phyloP scores from a whole-genome alignment of 2,329 filamentous ascomycete species.

The Trichoderma sp. region DNA sequence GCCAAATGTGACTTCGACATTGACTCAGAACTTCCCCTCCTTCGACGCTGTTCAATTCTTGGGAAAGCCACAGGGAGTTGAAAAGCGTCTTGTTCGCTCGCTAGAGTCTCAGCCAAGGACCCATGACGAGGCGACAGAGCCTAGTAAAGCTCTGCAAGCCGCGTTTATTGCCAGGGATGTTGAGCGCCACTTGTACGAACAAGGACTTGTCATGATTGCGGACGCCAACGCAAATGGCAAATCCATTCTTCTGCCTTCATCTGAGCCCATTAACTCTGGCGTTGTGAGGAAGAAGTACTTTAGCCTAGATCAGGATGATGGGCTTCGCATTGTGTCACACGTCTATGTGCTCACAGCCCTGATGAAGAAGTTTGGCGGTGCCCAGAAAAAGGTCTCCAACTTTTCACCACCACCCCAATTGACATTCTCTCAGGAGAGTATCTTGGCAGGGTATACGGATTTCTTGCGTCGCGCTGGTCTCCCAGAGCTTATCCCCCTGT shows the following conservation, averaged over 20 bases:
- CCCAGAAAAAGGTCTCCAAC: constrained; percentile 21
- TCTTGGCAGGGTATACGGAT: constrained; percentile 78
- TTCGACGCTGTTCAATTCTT: constrained; percentile 65
- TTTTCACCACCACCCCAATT: constrained; percentile 24
- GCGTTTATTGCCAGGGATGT: constrained; percentile 67
- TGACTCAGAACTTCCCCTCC: constrained; percentile 57
- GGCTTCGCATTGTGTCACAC: constrained; percentile 67
- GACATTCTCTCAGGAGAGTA: constrained; percentile 62
- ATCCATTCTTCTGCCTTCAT: constrained; percentile 30
- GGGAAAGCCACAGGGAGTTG: constrained; percentile 51
- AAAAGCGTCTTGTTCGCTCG: constrained; percentile 57
- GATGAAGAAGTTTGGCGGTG: constrained; percentile 55
- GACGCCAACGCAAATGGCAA: constrained; percentile 25
- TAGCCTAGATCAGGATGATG: constrained; percentile 56
- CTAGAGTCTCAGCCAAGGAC: constrained; percentile 58
- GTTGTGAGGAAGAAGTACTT: constrained; percentile 49
- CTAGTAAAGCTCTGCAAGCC: constrained; percentile 73
- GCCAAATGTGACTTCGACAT: constrained; percentile 49
- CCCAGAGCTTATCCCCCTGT: constrained; percentile 78
- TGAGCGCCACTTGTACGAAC: constrained; percentile 55
- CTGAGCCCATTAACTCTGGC: constrained; percentile 29
- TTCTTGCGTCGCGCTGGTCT: constrained; percentile 70
- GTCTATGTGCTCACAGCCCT: constrained; percentile 63
- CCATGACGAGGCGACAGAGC: constrained; percentile 56
- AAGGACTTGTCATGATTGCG: constrained; percentile 45